Percentiles rank a stretch among this genome's conserved stretches.
These are phyloP conservation scores for Jamesozyma jinghongensis DNA, from an alignment of 805 yeast species.

Conservation along the genomic window DNA sequence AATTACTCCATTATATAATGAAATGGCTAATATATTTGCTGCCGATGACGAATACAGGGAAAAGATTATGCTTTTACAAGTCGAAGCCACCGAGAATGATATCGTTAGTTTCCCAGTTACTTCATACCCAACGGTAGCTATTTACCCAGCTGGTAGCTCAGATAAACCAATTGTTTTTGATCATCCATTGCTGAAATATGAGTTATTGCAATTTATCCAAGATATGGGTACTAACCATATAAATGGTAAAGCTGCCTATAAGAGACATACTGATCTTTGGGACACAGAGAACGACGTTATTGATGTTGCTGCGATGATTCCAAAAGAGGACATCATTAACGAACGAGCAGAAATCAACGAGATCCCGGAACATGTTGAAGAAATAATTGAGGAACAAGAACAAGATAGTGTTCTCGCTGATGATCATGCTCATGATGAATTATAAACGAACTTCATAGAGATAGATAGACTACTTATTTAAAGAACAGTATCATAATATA, in stretches of 20 bases:
- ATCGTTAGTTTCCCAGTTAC: conserved; percentile 61
- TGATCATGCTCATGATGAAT: no score
- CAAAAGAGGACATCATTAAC: no score
- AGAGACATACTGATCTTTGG: conserved; percentile 7
- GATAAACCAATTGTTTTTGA: conserved; percentile 20
- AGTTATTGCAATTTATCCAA: conserved; percentile 58
- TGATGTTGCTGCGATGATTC: no score
- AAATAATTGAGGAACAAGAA: no score
- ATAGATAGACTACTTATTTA: no score
- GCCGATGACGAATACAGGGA: conserved; percentile 39
- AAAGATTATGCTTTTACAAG: conserved; percentile 67
- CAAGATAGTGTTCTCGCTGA: no score
- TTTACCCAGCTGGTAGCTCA: conserved; percentile 87
- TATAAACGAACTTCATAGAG: no score
- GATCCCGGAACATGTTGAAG: no score
- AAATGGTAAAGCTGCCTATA: conserved; percentile 38
- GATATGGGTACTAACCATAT: conserved; percentile 54
- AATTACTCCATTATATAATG: conserved; percentile 81
- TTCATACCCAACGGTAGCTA: conserved; percentile 88
- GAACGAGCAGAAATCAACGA: not conserved
- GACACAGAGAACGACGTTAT: not conserved
- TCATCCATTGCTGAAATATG: not conserved
- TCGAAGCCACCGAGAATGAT: conserved; percentile 88
- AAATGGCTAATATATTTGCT: conserved; percentile 63
- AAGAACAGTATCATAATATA: no score